Evolutionary conservation across 768 basidiomycete species (phyloP).

Genomic region (Candolleomyces eurysporus): DNA sequence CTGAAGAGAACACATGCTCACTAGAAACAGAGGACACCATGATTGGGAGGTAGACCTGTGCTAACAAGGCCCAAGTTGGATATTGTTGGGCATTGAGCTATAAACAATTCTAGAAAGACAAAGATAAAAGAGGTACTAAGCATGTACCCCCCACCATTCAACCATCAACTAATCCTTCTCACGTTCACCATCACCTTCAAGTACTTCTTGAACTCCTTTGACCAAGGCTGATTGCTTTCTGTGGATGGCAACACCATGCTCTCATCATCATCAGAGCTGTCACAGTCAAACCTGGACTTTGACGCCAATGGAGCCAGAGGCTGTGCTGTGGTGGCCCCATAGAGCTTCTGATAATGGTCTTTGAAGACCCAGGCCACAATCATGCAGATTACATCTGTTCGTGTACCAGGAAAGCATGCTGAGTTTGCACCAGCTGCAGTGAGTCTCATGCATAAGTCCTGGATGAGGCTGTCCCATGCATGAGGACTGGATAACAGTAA

Average conservation of each 20-base stretch:
- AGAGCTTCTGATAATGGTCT: no score
- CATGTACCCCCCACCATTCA: slow-evolving; percentile 3
- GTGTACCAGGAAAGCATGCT: no score
- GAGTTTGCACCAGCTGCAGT: no score
- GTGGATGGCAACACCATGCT: no score
- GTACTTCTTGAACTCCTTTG: not conserved
- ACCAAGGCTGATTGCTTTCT: not conserved
- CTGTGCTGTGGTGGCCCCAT: no score
- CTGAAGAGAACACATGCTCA: slow-evolving; percentile 37
- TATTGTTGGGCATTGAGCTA: slow-evolving; percentile 3
- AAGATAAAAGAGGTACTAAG: not conserved
- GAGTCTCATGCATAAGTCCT: no score
- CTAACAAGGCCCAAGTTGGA: slow-evolving; percentile 36
- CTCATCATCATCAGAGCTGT: not conserved
- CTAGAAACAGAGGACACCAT: slow-evolving; percentile 38
- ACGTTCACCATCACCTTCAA: not conserved
- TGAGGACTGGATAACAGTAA: no score
- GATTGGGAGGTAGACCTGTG: slow-evolving; percentile 35
- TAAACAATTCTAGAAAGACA: not conserved
- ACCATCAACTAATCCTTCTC: not conserved
- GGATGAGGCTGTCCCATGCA: no score
- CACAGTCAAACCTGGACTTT: not conserved
- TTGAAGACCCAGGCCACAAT: no score
- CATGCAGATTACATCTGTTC: no score
- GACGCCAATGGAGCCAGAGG: not conserved